Conservation (phyloP, 805 yeast species). For the Barnettozyma sp. region DNA sequence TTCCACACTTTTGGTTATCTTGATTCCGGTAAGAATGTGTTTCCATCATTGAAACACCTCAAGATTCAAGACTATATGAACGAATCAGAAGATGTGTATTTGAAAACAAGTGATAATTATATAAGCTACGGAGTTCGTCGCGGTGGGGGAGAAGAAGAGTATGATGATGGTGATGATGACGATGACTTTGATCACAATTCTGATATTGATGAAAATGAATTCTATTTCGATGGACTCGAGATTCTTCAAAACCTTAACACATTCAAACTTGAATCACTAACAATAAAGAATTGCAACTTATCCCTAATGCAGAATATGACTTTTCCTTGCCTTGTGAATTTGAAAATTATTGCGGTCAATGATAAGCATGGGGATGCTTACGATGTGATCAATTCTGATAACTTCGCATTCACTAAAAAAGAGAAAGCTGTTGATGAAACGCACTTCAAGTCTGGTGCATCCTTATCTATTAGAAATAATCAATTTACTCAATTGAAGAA, state of each 20-base stretch:
- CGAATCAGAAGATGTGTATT: conserved; percentile 22
- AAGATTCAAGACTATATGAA: conserved; percentile 24
- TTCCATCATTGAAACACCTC: conserved; percentile 15
- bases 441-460: conserved; percentile 6
- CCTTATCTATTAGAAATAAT: conserved; percentile 7
- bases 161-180: conserved; percentile 16
- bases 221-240: conserved; percentile 31
- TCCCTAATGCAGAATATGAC: conserved; percentile 15
- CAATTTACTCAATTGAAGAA: conserved; percentile 7
- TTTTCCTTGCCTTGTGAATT: conserved; percentile 11
- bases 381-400: conserved; percentile 13
- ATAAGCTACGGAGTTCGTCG: conserved; percentile 19
- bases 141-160: too few relatives aligned
- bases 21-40: conserved; percentile 8
- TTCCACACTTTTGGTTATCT: conserved; percentile 18
- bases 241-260: conserved; percentile 18
- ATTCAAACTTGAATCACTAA: conserved; percentile 9
- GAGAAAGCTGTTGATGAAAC: conserved; percentile 2
- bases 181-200: conserved; percentile 29
- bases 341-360: conserved; percentile 19
- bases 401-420: conserved; percentile 2
- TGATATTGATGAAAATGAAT: conserved; percentile 29
- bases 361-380: conserved; percentile 22
- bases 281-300: conserved; percentile 20
- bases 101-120: conserved; percentile 18